Conservation (phyloP, 2,329 filamentous ascomycete species). For the Fusarium chlamydosporum region DNA sequence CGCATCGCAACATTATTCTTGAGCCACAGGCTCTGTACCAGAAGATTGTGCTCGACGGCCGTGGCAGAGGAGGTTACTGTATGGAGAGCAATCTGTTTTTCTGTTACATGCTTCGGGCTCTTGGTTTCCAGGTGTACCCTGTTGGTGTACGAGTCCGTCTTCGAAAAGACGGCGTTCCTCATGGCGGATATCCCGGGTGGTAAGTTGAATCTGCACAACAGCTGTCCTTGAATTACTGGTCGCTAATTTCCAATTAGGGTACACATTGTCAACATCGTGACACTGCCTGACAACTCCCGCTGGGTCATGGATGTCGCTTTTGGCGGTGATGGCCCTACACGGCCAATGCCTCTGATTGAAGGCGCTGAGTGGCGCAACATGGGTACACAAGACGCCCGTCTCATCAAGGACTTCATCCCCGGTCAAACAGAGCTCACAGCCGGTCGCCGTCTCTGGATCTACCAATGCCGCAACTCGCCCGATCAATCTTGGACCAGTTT, state of each 20-base stretch:
- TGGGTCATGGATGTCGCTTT: slow-evolving; percentile 75
- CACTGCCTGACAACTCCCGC: slow-evolving; percentile 62
- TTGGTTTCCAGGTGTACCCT: slow-evolving; percentile 69
- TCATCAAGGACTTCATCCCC: slow-evolving; percentile 65
- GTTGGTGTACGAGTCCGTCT: slow-evolving; percentile 66
- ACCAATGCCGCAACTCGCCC: slow-evolving; percentile 68
- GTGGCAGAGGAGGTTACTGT: slow-evolving; percentile 70
- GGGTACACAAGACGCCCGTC: slow-evolving; percentile 68
- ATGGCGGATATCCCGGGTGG: slow-evolving; percentile 64
- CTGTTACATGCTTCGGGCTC: slow-evolving; percentile 63
- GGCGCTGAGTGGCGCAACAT: slow-evolving; percentile 62
- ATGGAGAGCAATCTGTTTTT: slow-evolving; percentile 71
- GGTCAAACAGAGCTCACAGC: slow-evolving; percentile 57
- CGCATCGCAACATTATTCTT: slow-evolving; percentile 57
- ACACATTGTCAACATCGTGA: slow-evolving; percentile 74
- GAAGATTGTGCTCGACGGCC: slow-evolving; percentile 62
- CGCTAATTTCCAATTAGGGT: slow-evolving; percentile 50
- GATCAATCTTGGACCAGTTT: slow-evolving; percentile 68
- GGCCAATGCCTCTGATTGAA: slow-evolving; percentile 67
- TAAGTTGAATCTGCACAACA: slow-evolving; percentile 36
- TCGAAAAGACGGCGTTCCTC: slow-evolving; percentile 57
- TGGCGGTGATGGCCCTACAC: slow-evolving; percentile 72
- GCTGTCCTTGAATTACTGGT: slow-evolving; percentile 36
- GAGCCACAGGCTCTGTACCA: slow-evolving; percentile 63
- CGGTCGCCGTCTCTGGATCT: slow-evolving; percentile 71